Conservation (phyloP, 1,284 basidiomycete genomes). For the Singerocomus inundabilis region DNA sequence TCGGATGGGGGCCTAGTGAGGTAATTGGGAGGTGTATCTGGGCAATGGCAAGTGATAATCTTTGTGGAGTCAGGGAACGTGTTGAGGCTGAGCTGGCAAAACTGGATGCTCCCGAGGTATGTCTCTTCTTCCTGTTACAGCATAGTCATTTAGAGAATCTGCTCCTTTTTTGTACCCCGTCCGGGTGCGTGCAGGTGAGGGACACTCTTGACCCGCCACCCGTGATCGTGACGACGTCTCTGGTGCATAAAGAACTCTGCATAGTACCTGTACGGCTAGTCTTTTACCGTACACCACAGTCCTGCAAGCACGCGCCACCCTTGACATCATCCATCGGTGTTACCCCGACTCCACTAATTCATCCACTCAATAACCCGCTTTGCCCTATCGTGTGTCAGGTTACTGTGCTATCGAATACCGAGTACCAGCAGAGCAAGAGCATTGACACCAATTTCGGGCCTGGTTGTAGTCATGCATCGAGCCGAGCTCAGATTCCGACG, state of each 20-base stretch:
- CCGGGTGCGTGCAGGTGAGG: conserved; percentile 7
- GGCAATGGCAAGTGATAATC: conserved; percentile 43
- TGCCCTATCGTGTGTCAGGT: conserved; percentile 36
- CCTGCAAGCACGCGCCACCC: not conserved
- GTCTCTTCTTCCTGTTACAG: conserved; percentile 4
- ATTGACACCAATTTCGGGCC: not conserved
- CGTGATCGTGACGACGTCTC: conserved; percentile 23
- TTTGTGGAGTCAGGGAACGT: conserved; percentile 9
- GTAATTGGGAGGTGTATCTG: conserved; percentile 64
- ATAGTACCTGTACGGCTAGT: conserved; percentile 27
- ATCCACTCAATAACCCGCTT: conserved; percentile 19
- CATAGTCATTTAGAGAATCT: not conserved
- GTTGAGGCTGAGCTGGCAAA: conserved; percentile 27
- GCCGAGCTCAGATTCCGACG: not conserved
- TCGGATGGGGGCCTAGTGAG: conserved; percentile 70
- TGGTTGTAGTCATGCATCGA: not conserved
- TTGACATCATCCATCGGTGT: conserved; percentile 1
- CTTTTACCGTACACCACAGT: conserved; percentile 26
- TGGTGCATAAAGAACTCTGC: conserved; percentile 24
- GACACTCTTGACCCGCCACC: conserved; percentile 16
- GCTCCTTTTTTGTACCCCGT: no score
- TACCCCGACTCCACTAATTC: conserved; percentile 8
- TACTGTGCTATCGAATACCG: conserved; percentile 18
- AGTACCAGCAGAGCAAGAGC: not conserved
- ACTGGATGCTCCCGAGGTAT: conserved; percentile 18